Evolutionary conservation across 2,329 filamentous ascomycete genomes (phyloP).

Genomic region (Claviceps sp.): DNA sequence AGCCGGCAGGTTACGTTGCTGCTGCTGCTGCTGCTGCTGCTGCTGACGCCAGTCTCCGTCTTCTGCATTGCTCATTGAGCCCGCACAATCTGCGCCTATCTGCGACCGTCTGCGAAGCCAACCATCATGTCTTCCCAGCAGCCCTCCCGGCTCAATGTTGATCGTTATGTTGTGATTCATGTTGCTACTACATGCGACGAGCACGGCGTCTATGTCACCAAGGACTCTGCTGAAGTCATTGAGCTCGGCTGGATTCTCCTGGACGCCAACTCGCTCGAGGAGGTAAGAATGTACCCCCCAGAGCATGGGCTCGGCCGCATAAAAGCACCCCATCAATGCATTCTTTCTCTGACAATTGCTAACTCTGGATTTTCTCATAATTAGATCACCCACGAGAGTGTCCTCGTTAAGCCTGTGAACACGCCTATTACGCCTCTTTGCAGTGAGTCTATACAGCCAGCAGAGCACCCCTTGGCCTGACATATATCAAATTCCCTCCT

Average conservation of each 20-base stretch:
- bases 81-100: neutral
- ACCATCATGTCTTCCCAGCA: constrained; percentile 27
- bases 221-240: constrained; percentile 98
- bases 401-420: constrained; percentile 96
- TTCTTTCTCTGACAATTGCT: constrained; percentile 7
- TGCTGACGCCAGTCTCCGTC: constrained; percentile 4
- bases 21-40: constrained; percentile 2
- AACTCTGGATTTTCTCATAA: constrained; percentile 1
- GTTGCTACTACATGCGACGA: constrained; percentile 98
- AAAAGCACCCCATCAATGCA: neutral
- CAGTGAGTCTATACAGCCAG: constrained; percentile 54
- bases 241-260: constrained; percentile 97
- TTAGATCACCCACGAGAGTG: constrained; percentile 85
- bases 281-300: constrained; percentile 46
- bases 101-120: constrained; percentile 6
- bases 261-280: constrained; percentile 80
- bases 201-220: constrained; percentile 97
- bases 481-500: neutral
- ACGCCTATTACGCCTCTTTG: constrained; percentile 96
- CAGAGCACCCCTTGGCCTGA: constrained; percentile 6
- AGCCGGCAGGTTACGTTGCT: constrained; percentile 7
- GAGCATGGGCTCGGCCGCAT: neutral
- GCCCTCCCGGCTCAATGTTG: constrained; percentile 55
- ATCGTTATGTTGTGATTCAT: constrained; percentile 96
- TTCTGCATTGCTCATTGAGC: constrained; percentile 10